These are phyloP conservation scores for Arthroderma sp. DNA, from an alignment of 2,329 filamentous ascomycete genomes.

Conservation along the genomic window DNA sequence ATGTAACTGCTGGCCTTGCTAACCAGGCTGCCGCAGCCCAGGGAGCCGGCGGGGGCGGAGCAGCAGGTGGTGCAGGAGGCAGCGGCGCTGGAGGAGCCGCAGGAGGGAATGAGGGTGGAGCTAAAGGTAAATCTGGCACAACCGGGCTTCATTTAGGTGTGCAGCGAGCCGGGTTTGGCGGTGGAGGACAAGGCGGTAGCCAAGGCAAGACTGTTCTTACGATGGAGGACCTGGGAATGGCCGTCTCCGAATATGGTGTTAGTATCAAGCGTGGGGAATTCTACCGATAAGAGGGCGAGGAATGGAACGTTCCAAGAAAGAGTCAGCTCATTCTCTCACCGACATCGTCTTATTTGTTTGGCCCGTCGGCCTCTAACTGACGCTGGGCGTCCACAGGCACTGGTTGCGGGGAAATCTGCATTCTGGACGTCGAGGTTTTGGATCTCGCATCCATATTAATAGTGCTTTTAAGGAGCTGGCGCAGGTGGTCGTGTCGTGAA, in stretches of 20 bases:
- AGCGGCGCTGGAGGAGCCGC: slow-evolving; percentile 32
- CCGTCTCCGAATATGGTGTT: slow-evolving; percentile 91
- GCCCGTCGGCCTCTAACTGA: no score
- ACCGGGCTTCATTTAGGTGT: slow-evolving; percentile 49
- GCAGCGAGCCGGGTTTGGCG: slow-evolving; percentile 69
- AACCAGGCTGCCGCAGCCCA: slow-evolving; percentile 36
- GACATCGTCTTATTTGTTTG: no score
- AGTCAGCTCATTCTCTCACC: no score
- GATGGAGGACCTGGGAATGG: slow-evolving; percentile 98
- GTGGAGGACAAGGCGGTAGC: slow-evolving; percentile 66
- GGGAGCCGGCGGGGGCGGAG: slow-evolving; percentile 40
- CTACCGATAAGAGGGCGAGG: slow-evolving; percentile 50
- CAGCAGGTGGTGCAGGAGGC: slow-evolving; percentile 29
- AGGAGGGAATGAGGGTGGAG: slow-evolving; percentile 31
- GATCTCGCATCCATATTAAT: not conserved
- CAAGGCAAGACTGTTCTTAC: slow-evolving; percentile 90
- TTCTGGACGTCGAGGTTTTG: not conserved
- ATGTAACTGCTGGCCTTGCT: slow-evolving; percentile 45
- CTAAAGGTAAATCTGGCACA: slow-evolving; percentile 35
- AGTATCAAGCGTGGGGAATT: slow-evolving; percentile 97
- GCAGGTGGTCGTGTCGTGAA: no score
- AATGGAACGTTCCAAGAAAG: no score
- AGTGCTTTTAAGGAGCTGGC: not conserved
- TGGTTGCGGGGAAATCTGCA: no score
- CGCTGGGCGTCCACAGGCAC: no score